Conservation (phyloP, 2,329 filamentous ascomycete genomes). For the Dactylellina parvicollis region DNA sequence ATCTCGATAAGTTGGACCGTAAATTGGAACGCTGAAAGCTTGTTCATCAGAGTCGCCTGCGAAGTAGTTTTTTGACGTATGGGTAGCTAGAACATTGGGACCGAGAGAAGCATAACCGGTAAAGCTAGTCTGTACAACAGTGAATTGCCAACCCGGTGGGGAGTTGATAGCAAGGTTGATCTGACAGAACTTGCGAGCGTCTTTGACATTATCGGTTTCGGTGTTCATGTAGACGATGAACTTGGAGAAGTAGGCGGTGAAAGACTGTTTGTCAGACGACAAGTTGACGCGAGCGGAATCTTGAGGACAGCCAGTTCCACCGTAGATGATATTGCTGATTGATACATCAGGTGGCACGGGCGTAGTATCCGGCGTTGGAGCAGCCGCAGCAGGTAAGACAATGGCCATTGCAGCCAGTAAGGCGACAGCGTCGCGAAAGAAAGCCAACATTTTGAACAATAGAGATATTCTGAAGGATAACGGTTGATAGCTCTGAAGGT, state of each 20-base stretch:
- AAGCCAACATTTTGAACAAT: conserved; percentile 12
- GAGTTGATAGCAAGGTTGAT: conserved; percentile 35
- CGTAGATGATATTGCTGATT: conserved; percentile 36
- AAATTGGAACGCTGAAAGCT: conserved; percentile 9
- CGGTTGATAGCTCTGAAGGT: background rate
- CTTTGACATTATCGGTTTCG: conserved; percentile 6
- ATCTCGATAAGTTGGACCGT: conserved; percentile 23
- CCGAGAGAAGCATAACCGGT: conserved; percentile 36
- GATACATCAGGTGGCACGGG: conserved; percentile 18
- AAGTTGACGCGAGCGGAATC: conserved; percentile 21
- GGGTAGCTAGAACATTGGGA: conserved; percentile 12
- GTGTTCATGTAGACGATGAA: conserved; percentile 32
- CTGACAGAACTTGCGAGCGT: conserved; percentile 43
- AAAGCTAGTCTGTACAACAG: conserved; percentile 34
- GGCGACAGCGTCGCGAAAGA: conserved; percentile 5
- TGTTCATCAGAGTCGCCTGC: conserved; percentile 31
- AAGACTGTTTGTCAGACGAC: conserved; percentile 32
- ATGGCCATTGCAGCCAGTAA: conserved; percentile 1
- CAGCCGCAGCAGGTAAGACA: background rate
- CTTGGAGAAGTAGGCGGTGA: conserved; percentile 26
- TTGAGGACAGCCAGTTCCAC: conserved; percentile 41
- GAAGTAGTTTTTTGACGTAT: conserved; percentile 38
- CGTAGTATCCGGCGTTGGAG: background rate
- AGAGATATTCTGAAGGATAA: background rate
- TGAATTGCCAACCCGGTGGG: conserved; percentile 42